Evolutionary conservation across 441 rosid genomes (phyloP).

Genomic region (Monsonia emarginata): DNA sequence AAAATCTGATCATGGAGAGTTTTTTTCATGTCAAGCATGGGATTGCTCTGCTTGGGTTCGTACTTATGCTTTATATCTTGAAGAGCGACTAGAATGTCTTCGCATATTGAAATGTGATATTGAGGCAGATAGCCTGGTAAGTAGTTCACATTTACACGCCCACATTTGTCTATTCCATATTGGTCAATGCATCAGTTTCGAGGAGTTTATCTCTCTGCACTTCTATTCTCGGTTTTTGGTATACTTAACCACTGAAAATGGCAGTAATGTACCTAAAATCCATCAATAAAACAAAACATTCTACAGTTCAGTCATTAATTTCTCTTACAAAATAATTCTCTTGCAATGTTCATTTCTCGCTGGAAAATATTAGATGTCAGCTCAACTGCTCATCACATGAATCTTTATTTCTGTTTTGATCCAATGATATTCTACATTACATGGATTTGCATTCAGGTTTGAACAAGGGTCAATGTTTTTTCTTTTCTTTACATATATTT

Average conservation of each 20-base stretch:
- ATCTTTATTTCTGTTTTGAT: neutral
- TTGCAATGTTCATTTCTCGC: neutral
- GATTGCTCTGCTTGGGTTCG: slow-evolving; percentile 42
- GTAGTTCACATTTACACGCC: neutral
- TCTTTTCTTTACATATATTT: too few relatives aligned
- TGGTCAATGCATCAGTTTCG: neutral
- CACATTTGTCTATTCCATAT: neutral
- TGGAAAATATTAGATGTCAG: neutral
- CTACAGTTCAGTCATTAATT: neutral
- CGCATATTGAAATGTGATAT: slow-evolving; percentile 30
- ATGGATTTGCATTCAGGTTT: neutral
- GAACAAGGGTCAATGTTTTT: neutral
- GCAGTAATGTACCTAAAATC: neutral
- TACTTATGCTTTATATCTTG: slow-evolving; percentile 34
- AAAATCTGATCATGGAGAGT: slow-evolving; percentile 3
- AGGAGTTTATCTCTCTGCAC: neutral
- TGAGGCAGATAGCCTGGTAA: slow-evolving; percentile 23
- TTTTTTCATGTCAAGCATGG: slow-evolving; percentile 33
- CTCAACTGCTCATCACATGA: neutral
- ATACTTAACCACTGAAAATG: neutral
- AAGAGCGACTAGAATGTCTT: slow-evolving; percentile 32
- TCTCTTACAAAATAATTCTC: neutral
- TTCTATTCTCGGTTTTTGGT: neutral
- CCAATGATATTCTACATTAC: neutral
- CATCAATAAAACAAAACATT: neutral